phyloP scores from a whole-genome alignment of 2,329 filamentous ascomycete genomes.

The Sporothrix mexicana region DNA sequence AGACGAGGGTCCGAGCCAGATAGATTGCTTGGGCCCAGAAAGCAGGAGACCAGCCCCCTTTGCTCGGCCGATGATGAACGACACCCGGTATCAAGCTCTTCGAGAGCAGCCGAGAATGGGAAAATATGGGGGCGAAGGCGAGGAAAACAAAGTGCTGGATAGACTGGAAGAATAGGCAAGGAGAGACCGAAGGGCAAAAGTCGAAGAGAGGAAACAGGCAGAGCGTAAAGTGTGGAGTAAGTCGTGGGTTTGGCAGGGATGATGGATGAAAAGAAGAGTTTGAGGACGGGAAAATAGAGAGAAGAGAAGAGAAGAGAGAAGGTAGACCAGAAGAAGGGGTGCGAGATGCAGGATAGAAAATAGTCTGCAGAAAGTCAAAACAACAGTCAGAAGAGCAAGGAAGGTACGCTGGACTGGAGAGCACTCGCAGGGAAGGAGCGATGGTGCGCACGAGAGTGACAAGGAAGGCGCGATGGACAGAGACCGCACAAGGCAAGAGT shows the following conservation, averaged over 20 bases:
- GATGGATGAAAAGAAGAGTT: neutral
- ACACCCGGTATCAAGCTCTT: constrained; percentile 6
- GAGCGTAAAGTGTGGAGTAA: constrained; percentile 16
- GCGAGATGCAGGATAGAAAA: too few relatives aligned
- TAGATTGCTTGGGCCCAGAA: constrained; percentile 14
- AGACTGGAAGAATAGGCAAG: constrained; percentile 1
- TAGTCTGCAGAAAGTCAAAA: neutral
- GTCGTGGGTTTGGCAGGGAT: constrained; percentile 1
- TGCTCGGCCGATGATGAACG: constrained; percentile 5
- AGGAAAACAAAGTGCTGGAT: neutral
- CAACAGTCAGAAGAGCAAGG: neutral
- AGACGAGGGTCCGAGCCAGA: constrained; percentile 3
- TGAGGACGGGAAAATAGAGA: neutral
- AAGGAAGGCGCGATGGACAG: constrained; percentile 17
- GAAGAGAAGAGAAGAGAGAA: neutral
- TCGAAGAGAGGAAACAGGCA: neutral
- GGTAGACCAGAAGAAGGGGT: too few relatives aligned
- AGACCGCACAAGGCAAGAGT: constrained; percentile 20
- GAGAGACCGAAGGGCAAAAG: neutral
- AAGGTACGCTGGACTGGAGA: neutral
- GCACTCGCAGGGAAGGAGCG: neutral
- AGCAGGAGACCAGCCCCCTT: constrained; percentile 18
- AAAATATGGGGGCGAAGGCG: neutral
- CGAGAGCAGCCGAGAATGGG: constrained; percentile 10
- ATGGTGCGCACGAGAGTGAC: neutral